phyloP scores from a whole-genome alignment of 2,329 filamentous ascomycete genomes.

The Neophaeococcomyces aloes region DNA sequence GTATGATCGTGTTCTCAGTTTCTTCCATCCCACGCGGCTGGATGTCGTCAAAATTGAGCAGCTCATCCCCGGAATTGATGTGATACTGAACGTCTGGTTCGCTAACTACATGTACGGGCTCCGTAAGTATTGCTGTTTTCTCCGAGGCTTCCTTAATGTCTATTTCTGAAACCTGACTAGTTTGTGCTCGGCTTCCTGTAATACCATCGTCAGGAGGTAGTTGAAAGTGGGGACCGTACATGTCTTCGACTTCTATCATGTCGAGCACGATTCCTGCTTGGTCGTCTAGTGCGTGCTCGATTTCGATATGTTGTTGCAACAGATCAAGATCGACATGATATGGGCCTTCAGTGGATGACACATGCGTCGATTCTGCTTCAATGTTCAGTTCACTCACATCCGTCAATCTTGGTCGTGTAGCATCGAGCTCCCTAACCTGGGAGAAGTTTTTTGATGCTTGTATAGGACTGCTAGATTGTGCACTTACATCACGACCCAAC shows the following conservation, averaged over 20 bases:
- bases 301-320: conserved; percentile 7
- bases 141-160: too few relatives aligned
- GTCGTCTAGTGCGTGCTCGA: not conserved
- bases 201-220: too few relatives aligned
- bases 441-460: not conserved
- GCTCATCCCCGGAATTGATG: not conserved
- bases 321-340: conserved; percentile 4
- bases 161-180: too few relatives aligned
- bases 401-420: not conserved
- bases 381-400: not conserved
- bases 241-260: conserved; percentile 6
- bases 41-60: not conserved
- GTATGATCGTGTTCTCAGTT: too few relatives aligned
- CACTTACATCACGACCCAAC: conserved; percentile 18
- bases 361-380: not conserved
- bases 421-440: not conserved
- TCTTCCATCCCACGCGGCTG: not conserved
- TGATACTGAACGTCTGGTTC: not conserved
- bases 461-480: not conserved
- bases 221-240: not conserved
- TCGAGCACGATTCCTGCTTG: conserved; percentile 7
- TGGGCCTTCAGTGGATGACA: not conserved
- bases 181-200: too few relatives aligned
- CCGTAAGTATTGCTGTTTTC: too few relatives aligned
- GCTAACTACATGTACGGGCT: too few relatives aligned